A percentile compares a stretch with the other conserved stretches of the same genome.
Conservation (phyloP, 2,329 filamentous ascomycete species). For the Mariannaea elegans region DNA sequence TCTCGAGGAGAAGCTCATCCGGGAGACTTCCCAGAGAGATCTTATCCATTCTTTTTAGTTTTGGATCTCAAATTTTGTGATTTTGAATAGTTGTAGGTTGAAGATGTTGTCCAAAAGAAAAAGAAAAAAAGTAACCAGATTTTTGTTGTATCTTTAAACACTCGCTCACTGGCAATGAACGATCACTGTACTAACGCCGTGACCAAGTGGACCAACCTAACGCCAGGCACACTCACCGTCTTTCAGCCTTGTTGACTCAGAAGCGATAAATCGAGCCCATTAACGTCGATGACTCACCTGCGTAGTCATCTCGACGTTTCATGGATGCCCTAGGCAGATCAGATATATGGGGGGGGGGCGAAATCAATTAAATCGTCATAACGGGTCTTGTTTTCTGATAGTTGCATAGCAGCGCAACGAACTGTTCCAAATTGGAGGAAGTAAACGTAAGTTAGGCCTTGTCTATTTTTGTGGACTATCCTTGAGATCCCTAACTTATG, state of each 20-base stretch:
- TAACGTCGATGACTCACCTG: slow-evolving; percentile 7
- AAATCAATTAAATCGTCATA: slow-evolving; percentile 1
- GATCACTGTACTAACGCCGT: background rate
- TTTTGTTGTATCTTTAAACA: too few species aligned
- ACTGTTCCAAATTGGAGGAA: too few species aligned
- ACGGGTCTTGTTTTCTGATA: slow-evolving; percentile 9
- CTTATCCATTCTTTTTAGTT: background rate
- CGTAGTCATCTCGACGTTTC: background rate
- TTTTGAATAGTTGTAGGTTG: too few species aligned
- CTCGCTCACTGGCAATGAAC: too few species aligned
- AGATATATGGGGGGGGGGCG: background rate
- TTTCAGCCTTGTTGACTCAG: slow-evolving; percentile 17
- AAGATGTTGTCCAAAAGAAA: too few species aligned
- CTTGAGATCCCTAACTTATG: too few species aligned
- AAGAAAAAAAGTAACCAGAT: too few species aligned
- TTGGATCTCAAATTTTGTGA: background rate
- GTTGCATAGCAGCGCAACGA: slow-evolving; percentile 5
- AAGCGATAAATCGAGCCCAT: background rate
- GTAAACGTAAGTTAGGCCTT: too few species aligned
- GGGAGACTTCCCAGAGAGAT: slow-evolving; percentile 53
- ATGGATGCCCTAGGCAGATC: background rate
- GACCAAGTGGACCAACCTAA: background rate
- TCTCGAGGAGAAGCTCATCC: slow-evolving; percentile 59
- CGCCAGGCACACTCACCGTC: background rate
- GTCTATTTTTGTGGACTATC: too few species aligned